phyloP scores from a whole-genome alignment of 2,329 filamentous ascomycete species.

The Colletotrichum euphorbiae region DNA sequence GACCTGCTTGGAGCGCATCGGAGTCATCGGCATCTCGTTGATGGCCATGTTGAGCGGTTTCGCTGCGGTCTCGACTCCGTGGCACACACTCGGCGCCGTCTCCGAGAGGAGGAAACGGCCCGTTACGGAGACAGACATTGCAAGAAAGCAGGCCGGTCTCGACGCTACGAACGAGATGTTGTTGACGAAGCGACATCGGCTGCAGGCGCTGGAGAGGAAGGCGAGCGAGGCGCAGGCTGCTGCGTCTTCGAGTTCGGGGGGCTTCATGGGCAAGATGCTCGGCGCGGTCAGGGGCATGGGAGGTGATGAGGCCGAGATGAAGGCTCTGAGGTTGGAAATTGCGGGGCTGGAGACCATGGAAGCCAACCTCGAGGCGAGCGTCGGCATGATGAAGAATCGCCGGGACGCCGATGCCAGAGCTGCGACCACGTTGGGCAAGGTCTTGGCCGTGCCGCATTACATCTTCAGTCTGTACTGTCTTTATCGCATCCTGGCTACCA shows the following conservation, averaged over 20 bases:
- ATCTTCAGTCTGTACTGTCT: slow-evolving; percentile 85
- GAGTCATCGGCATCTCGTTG: slow-evolving; percentile 85
- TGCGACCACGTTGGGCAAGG: slow-evolving; percentile 73
- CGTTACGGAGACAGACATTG: slow-evolving; percentile 79
- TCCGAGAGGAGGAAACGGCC: slow-evolving; percentile 62
- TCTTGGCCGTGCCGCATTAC: slow-evolving; percentile 72
- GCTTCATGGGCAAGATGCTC: slow-evolving; percentile 80
- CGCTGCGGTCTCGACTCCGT: slow-evolving; percentile 87
- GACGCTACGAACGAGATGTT: slow-evolving; percentile 86
- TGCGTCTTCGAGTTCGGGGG: slow-evolving; percentile 54
- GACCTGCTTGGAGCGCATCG: slow-evolving; percentile 76
- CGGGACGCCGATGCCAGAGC: slow-evolving; percentile 74
- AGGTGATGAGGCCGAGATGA: slow-evolving; percentile 68
- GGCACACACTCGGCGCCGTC: slow-evolving; percentile 81
- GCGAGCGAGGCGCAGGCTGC: slow-evolving; percentile 51
- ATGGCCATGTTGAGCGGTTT: slow-evolving; percentile 93
- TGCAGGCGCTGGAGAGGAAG: slow-evolving; percentile 78
- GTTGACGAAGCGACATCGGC: slow-evolving; percentile 76
- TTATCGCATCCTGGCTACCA: slow-evolving; percentile 82
- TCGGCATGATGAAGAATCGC: slow-evolving; percentile 72
- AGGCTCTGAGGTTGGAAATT: slow-evolving; percentile 78
- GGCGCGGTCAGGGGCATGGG: slow-evolving; percentile 76
- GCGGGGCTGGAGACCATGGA: slow-evolving; percentile 85
- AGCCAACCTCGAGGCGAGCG: slow-evolving; percentile 72
- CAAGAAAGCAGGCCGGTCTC: slow-evolving; percentile 81